Evolutionary conservation across 495 filamentous ascomycete species (phyloP).

Genomic region (Neurospora terricola): DNA sequence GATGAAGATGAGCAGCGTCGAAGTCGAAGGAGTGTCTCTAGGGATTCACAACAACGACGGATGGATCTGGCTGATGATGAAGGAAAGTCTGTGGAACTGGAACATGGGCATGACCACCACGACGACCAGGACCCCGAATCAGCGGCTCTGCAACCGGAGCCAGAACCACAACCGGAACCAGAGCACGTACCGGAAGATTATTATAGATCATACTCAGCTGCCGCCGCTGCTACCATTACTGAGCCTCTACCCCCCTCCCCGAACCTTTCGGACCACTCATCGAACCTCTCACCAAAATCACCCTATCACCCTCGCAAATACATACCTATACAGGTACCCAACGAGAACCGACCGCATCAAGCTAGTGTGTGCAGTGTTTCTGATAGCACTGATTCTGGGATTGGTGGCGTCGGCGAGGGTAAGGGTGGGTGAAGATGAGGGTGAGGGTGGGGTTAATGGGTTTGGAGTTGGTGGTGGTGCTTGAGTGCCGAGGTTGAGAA

Average conservation of each 20-base stretch:
- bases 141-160: background rate
- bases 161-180: background rate
- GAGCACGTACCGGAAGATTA: background rate
- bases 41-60: background rate
- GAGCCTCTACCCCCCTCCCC: background rate
- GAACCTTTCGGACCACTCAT: background rate
- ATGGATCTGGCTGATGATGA: background rate
- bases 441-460: background rate
- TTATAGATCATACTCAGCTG: background rate
- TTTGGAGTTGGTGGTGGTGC: background rate
- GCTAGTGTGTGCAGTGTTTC: background rate
- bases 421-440: background rate
- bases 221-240: background rate
- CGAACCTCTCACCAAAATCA: background rate
- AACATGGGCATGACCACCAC: background rate
- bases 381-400: background rate
- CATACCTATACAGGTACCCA: background rate
- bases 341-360: background rate
- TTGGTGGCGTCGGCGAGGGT: background rate
- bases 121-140: background rate
- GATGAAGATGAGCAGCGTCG: background rate
- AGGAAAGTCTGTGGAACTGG: background rate
- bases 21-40: background rate
- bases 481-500: background rate
- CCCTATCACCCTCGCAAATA: background rate